Evolutionary conservation across 2,329 filamentous ascomycete genomes (phyloP).

Genomic region (Cladobotryum mycophilum): DNA sequence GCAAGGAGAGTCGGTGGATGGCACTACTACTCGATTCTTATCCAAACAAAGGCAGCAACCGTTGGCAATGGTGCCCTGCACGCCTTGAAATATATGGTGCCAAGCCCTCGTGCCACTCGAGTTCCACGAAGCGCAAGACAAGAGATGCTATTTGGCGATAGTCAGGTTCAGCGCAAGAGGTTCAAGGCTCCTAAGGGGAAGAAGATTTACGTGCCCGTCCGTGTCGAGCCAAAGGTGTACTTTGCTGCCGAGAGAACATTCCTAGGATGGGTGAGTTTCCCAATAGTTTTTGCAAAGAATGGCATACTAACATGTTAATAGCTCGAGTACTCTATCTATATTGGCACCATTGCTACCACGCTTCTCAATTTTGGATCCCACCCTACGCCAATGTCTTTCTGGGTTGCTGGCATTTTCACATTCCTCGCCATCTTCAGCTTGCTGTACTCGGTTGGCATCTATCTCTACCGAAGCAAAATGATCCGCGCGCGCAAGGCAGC

Average conservation of each 20-base stretch:
- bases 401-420: conserved; percentile 73
- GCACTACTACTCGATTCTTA: conserved; percentile 62
- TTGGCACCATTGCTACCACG: conserved; percentile 79
- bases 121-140: conserved; percentile 53
- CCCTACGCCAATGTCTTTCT: conserved; percentile 53
- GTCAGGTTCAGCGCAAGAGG: conserved; percentile 50
- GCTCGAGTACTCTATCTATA: conserved; percentile 94
- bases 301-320: conserved; percentile 27
- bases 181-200: conserved; percentile 75
- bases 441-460: conserved; percentile 77
- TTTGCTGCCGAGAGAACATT: conserved; percentile 96
- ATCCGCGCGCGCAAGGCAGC: conserved; percentile 81
- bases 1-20: conserved; percentile 70
- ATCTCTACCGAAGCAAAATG: conserved; percentile 79
- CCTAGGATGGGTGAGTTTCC: conserved; percentile 70
- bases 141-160: conserved; percentile 46
- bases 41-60: conserved; percentile 38
- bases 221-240: conserved; percentile 96
- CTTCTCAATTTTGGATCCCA: conserved; percentile 72
- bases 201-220: conserved; percentile 91
- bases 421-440: conserved; percentile 70
- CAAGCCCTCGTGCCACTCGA: conserved; percentile 47
- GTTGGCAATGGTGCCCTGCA: conserved; percentile 37
- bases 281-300: background rate
- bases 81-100: conserved; percentile 45